A percentile compares a stretch with the other conserved stretches of the same genome.
These are phyloP conservation scores for Rubia yunnanensis DNA, from an alignment of 257 asterid genomes.

Conservation along the genomic window DNA sequence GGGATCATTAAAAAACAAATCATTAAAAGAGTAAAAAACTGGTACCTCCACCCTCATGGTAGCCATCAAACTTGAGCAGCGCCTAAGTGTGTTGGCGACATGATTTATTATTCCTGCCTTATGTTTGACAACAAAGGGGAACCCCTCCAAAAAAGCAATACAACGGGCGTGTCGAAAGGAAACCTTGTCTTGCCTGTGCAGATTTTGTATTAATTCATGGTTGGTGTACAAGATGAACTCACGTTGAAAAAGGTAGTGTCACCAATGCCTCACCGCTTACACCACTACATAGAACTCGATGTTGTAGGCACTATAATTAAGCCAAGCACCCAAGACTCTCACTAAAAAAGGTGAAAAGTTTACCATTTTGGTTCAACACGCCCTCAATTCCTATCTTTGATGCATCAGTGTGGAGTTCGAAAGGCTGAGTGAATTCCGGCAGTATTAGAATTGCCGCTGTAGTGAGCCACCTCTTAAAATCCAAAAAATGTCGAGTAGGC, in stretches of 20 bases:
- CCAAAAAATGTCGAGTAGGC: neutral
- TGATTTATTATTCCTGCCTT: neutral
- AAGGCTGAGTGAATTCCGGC: no score
- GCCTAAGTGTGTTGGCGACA: neutral
- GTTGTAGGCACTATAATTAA: neutral
- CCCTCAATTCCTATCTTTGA: no score
- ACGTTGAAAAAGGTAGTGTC: neutral
- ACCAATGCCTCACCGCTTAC: neutral
- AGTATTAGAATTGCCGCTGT: neutral
- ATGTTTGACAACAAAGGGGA: conserved; percentile 4
- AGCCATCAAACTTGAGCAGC: no score
- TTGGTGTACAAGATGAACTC: neutral
- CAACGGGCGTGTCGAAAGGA: neutral
- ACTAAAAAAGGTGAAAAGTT: neutral
- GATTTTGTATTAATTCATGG: neutral
- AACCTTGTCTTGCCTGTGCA: neutral
- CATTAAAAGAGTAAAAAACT: no score
- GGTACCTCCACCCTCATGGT: no score
- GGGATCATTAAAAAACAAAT: no score
- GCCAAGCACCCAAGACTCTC: neutral
- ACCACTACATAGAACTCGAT: neutral
- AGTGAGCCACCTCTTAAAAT: neutral
- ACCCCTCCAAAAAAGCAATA: neutral
- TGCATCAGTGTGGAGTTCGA: no score
- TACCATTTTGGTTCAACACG: no score